Evolutionary conservation across 2,329 filamentous ascomycete species (phyloP), one percentile per base, ranked within the genome.

Genomic region (Sarocladium strictum): DNA sequence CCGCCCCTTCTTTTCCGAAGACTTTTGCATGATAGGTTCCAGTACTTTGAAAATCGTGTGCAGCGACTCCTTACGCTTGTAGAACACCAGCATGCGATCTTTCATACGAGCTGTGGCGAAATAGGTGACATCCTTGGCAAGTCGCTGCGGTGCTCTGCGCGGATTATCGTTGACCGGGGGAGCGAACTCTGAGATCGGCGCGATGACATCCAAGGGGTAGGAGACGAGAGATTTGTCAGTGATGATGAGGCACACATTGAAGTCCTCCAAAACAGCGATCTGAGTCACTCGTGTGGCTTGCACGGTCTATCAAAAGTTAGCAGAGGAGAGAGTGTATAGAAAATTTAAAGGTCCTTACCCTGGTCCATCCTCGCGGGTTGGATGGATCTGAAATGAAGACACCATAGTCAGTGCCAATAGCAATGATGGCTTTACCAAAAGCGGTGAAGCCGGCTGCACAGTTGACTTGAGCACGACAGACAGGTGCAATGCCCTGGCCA

Each of bases 31-130:
- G 24, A 99, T 90, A 1, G 94, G 94, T 68, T 99, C 94, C 9
- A 99, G 83, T 12, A 99, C 91, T 73, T 92, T 97, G 80, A 99
- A 97, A 0, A 89, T 96, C 23, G 90, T 97, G 63, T 92, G 90
- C 58, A 97, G 79, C 26, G 87, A 87, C 67, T 97, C 94, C 58
- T 90, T 89, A 68, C 95, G 95, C 74, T 97, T 97, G 80, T 97
- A 99, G 69, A 99, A 93, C 26, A 99, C 85, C 7, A 99, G 76
- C 60, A 88, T 92, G 7, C 94, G 84, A 58, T 99, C 94, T 76
- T 99, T 99, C 92, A 99, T 97, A 57, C 89, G 85, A 10, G 93
- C 94, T 1, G 91, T 94, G 15, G 91, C 90, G 68, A 99, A 99
- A 77, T 97, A 99, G 14, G 92, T 89, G 19, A 99, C 92, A 65